These are phyloP conservation scores for Sclerotinia nivalis DNA, from an alignment of 2,329 filamentous ascomycete genomes.

Conservation along the genomic window DNA sequence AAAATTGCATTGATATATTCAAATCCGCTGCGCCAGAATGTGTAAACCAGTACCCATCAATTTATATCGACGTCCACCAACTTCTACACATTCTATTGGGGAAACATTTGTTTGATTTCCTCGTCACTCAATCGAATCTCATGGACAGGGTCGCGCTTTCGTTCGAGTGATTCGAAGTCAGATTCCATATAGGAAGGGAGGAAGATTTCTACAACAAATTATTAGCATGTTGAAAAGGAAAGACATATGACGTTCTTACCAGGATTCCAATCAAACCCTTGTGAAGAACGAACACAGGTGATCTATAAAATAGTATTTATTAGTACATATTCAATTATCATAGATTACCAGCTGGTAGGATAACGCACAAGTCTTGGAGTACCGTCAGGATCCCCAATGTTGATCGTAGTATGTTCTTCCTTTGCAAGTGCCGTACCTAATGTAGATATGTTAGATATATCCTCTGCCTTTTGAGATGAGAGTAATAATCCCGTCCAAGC, in stretches of 20 bases:
- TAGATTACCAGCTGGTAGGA: conserved; percentile 9
- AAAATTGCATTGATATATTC: conserved; percentile 35
- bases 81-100: conserved; percentile 49
- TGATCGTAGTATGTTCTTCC: conserved; percentile 77
- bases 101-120: conserved; percentile 68
- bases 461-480: conserved; percentile 37
- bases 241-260: conserved; percentile 47
- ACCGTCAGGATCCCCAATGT: conserved; percentile 74
- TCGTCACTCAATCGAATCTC: conserved; percentile 79
- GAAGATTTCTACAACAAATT: conserved; percentile 64
- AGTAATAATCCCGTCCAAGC: conserved; percentile 11
- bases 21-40: conserved; percentile 34
- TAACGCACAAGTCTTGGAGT: conserved; percentile 66
- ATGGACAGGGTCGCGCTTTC: conserved; percentile 73
- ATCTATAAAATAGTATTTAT: conserved; percentile 53
- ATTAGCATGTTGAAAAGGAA: conserved; percentile 10
- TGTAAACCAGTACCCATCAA: conserved; percentile 28
- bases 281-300: conserved; percentile 75
- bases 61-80: not conserved
- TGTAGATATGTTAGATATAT: not conserved
- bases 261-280: conserved; percentile 83
- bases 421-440: conserved; percentile 70
- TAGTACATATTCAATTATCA: conserved; percentile 19
- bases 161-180: conserved; percentile 73
- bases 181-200: conserved; percentile 75